Conservation (phyloP, 108 stramenopile species). For the Skeletonema potamos region DNA sequence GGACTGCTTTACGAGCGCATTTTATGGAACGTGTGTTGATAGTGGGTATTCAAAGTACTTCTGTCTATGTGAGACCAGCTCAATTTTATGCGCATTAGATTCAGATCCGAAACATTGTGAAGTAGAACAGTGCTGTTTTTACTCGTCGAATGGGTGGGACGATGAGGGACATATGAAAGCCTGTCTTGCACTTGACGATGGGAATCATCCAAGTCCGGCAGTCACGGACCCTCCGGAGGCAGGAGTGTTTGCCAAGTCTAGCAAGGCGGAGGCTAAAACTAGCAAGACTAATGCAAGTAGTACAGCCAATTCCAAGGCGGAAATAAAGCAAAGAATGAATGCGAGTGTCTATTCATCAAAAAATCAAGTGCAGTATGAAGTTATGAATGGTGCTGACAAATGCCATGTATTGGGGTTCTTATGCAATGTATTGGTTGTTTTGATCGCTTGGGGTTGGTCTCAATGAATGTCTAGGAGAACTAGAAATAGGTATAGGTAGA, state of each 20-base stretch:
- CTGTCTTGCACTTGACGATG: background rate
- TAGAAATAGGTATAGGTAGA: no score
- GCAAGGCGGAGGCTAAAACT: background rate
- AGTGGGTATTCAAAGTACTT: background rate
- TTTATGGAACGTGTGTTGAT: background rate
- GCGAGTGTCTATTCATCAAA: no score
- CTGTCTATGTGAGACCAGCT: background rate
- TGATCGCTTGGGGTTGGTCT: no score
- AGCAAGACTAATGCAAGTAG: background rate
- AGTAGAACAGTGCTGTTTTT: background rate
- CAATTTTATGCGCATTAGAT: background rate
- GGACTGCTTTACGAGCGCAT: background rate
- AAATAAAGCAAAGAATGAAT: background rate
- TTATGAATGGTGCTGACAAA: no score
- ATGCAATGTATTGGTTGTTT: no score
- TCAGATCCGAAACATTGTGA: background rate
- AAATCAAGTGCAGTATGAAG: no score
- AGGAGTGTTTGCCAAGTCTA: background rate
- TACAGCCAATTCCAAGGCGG: background rate
- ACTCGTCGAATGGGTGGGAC: background rate
- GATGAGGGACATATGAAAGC: background rate
- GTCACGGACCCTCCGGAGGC: background rate
- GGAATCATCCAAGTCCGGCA: background rate
- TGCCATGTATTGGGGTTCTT: no score
- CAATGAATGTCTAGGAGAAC: no score